phyloP scores from a whole-genome alignment of 805 yeast genomes.

The Candida krabiensis region DNA sequence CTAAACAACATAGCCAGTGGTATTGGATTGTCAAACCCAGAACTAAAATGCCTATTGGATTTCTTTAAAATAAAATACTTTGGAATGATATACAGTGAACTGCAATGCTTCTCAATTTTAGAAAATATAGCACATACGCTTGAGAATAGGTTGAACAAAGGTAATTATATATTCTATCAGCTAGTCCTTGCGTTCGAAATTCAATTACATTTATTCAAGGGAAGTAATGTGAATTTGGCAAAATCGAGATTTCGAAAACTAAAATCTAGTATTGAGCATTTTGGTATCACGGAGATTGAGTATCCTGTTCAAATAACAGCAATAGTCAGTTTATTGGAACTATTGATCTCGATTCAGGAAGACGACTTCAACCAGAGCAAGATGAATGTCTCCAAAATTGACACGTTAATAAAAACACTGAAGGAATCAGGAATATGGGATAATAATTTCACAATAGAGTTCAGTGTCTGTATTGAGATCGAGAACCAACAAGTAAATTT shows the following conservation, averaged over 20 bases:
- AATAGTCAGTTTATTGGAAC: conserved; percentile 28
- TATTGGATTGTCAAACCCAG: conserved; percentile 16
- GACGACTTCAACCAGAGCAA: conserved; percentile 30
- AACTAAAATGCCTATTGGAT: conserved; percentile 31
- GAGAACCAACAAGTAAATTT: conserved; percentile 9
- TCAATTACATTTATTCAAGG: conserved; percentile 33
- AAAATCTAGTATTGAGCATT: conserved; percentile 6
- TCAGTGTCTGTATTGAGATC: conserved; percentile 3
- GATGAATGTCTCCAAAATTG: conserved; percentile 27
- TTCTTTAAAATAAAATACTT: conserved; percentile 34
- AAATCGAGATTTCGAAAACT: conserved; percentile 19
- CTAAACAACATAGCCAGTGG: conserved; percentile 28
- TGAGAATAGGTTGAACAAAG: conserved; percentile 4
- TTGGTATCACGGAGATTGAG: neutral
- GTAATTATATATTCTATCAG: conserved; percentile 20
- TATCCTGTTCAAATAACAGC: conserved; percentile 36
- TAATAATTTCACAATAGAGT: conserved; percentile 6
- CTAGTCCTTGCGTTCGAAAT: conserved; percentile 31
- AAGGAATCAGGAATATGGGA: conserved; percentile 26
- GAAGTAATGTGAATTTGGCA: conserved; percentile 27
- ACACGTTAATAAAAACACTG: conserved; percentile 25
- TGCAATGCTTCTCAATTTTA: conserved; percentile 25
- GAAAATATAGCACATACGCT: conserved; percentile 12
- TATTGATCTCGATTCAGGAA: conserved; percentile 30
- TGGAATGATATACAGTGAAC: conserved; percentile 27